phyloP scores from a whole-genome alignment of 1,284 basidiomycete genomes.

The Cutaneotrichosporon spelunceum region DNA sequence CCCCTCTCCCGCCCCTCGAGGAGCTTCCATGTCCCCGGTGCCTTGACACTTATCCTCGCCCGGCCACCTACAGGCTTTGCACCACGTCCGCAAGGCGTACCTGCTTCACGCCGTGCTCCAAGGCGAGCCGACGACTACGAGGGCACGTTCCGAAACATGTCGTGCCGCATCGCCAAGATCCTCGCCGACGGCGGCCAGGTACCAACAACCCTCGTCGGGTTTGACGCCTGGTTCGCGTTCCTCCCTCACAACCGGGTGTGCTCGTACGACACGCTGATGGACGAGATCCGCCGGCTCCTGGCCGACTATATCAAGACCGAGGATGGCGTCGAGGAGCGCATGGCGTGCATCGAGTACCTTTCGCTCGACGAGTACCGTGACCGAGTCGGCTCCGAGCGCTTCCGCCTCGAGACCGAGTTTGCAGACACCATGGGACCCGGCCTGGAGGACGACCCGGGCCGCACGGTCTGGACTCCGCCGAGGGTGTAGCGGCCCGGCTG shows the following conservation, averaged over 20 bases:
- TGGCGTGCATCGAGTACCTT: background rate
- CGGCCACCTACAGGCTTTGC: background rate
- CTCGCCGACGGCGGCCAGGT: background rate
- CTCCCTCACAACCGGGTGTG: background rate
- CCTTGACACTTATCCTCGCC: conserved; percentile 1
- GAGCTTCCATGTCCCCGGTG: background rate
- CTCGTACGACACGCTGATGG: conserved; percentile 2
- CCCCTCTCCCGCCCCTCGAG: conserved; percentile 1
- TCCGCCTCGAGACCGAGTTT: conserved; percentile 2
- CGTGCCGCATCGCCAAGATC: conserved; percentile 5
- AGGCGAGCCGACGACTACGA: conserved; percentile 3
- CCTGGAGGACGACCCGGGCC: background rate
- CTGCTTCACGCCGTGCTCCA: background rate
- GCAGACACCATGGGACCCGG: background rate
- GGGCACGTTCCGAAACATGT: conserved; percentile 6
- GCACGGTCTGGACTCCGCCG: background rate
- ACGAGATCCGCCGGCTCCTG: background rate
- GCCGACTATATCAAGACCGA: background rate
- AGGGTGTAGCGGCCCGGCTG: background rate
- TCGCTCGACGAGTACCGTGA: background rate
- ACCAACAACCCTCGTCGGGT: background rate
- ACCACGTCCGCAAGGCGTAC: background rate
- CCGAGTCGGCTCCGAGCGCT: background rate
- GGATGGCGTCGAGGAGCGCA: background rate
- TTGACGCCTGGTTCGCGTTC: background rate